Conservation (phyloP, 2,329 filamentous ascomycete genomes). For the Aspergillus sp. region DNA sequence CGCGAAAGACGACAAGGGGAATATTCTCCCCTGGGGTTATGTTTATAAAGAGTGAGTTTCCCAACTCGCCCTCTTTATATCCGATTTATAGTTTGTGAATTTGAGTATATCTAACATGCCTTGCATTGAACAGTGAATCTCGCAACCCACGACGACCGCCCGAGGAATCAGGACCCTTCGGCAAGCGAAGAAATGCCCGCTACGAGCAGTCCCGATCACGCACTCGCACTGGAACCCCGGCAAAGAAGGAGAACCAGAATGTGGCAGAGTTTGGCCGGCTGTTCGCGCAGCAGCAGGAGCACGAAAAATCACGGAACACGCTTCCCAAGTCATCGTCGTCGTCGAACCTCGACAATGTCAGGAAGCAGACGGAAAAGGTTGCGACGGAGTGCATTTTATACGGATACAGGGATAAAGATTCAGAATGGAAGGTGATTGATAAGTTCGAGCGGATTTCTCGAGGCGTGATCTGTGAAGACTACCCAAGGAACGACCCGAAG, state of each 20-base stretch:
- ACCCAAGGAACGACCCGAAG: slow-evolving; percentile 77
- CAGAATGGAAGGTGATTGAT: slow-evolving; percentile 79
- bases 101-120: background rate
- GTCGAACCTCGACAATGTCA: slow-evolving; percentile 40
- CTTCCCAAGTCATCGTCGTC: slow-evolving; percentile 41
- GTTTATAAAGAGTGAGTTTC: slow-evolving; percentile 59
- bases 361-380: slow-evolving; percentile 48
- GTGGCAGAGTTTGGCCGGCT: slow-evolving; percentile 49
- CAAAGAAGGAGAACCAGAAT: slow-evolving; percentile 56
- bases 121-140: slow-evolving; percentile 35
- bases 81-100: background rate
- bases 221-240: slow-evolving; percentile 59
- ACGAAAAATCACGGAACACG: slow-evolving; percentile 37
- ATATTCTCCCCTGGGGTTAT: slow-evolving; percentile 63
- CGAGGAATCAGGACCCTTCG: slow-evolving; percentile 64
- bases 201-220: slow-evolving; percentile 48
- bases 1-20: slow-evolving; percentile 59
- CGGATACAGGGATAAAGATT: slow-evolving; percentile 70
- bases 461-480: slow-evolving; percentile 88
- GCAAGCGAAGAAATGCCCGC: slow-evolving; percentile 50
- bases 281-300: slow-evolving; percentile 46
- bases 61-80: too few relatives aligned
- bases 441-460: slow-evolving; percentile 81
- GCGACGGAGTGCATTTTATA: slow-evolving; percentile 81
- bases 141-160: slow-evolving; percentile 53